Evolutionary conservation across 2,329 filamentous ascomycete genomes (phyloP).

Genomic region (Aureobasidium namibiae): DNA sequence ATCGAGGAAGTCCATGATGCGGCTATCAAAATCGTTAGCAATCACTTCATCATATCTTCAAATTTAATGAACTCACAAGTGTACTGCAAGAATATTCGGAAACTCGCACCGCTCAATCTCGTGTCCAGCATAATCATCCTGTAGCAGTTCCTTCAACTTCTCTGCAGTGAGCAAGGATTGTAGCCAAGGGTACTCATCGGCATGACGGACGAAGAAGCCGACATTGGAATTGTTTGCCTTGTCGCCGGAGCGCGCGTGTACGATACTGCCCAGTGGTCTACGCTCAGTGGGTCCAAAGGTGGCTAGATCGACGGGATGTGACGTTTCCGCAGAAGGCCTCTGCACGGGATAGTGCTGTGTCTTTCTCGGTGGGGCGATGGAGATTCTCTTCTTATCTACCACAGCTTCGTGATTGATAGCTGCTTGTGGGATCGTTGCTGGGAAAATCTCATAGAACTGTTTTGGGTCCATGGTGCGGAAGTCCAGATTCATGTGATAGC

Average conservation of each 20-base stretch:
- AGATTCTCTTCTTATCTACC: neutral
- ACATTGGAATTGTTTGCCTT: constrained; percentile 28
- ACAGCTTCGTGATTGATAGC: constrained; percentile 21
- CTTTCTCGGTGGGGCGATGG: constrained; percentile 1
- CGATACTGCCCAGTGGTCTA: constrained; percentile 31
- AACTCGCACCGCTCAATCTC: constrained; percentile 33
- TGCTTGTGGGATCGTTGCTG: constrained; percentile 23
- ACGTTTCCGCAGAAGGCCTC: constrained; percentile 25
- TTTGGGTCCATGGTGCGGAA: constrained; percentile 18
- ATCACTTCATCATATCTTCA: neutral
- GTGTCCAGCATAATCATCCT: constrained; percentile 26
- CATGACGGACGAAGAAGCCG: constrained; percentile 34
- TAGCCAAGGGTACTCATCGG: constrained; percentile 28
- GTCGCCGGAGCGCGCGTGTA: constrained; percentile 27
- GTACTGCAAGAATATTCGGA: constrained; percentile 30
- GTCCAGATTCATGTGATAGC: constrained; percentile 25
- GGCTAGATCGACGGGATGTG: constrained; percentile 20
- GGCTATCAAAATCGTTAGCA: neutral
- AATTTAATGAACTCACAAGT: constrained; percentile 21
- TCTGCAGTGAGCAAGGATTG: constrained; percentile 21
- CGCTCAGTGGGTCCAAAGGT: constrained; percentile 29
- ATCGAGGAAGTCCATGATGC: constrained; percentile 13
- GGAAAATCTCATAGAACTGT: constrained; percentile 18
- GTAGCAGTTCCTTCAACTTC: constrained; percentile 23
- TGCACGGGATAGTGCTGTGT: constrained; percentile 12